A percentile compares a stretch with the other conserved stretches of the same genome.
These are phyloP conservation scores for Pestalotiopsis sp. DNA, from an alignment of 2,329 filamentous ascomycete species.

Conservation along the genomic window DNA sequence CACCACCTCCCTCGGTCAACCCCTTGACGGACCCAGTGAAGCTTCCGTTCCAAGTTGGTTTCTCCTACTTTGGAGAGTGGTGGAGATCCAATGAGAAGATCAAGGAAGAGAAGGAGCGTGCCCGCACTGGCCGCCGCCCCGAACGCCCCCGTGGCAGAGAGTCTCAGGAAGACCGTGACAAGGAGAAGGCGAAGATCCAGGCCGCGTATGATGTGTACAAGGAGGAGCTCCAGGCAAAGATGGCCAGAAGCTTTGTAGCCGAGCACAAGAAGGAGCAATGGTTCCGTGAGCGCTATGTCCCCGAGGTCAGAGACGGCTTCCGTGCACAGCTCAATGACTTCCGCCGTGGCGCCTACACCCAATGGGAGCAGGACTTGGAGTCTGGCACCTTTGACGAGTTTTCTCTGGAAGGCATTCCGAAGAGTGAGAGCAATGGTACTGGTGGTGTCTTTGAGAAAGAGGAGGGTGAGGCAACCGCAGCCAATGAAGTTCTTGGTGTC, in stretches of 20 bases:
- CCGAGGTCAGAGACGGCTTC: conserved; percentile 77
- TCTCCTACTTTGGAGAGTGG: conserved; percentile 86
- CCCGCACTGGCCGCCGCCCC: conserved; percentile 70
- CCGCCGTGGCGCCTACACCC: conserved; percentile 75
- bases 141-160: conserved; percentile 67
- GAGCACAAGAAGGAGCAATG: conserved; percentile 96
- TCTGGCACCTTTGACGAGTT: conserved; percentile 90
- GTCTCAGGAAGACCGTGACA: conserved; percentile 73
- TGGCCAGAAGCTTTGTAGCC: conserved; percentile 87
- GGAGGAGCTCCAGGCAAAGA: conserved; percentile 71
- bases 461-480: conserved; percentile 89
- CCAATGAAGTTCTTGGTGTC: conserved; percentile 90
- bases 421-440: conserved; percentile 85
- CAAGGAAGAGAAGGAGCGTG: conserved; percentile 78
- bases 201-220: conserved; percentile 69
- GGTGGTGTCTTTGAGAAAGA: conserved; percentile 90
- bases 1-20: conserved; percentile 59
- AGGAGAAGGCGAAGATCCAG: conserved; percentile 79
- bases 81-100: conserved; percentile 82
- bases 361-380: conserved; percentile 89
- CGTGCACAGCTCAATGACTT: conserved; percentile 78
- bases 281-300: conserved; percentile 94
- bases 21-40: conserved; percentile 73
- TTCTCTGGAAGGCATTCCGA: conserved; percentile 90
- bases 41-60: conserved; percentile 79